These are phyloP conservation scores for Pythium volutum DNA, from an alignment of 352 stramenopile species.

Conservation along the genomic window DNA sequence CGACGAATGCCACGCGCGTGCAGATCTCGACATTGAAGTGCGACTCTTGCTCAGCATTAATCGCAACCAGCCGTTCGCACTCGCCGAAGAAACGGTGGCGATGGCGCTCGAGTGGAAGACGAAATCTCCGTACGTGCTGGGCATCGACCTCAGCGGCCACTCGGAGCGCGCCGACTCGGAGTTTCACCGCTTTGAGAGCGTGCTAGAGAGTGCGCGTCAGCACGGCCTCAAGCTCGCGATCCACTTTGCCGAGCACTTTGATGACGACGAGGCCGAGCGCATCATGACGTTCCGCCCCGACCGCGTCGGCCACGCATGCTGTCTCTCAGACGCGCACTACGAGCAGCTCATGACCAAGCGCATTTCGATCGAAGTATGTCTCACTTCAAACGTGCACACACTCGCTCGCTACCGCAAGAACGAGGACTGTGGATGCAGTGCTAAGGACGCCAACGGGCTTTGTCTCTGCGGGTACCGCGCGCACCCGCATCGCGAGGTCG, in stretches of 20 bases:
- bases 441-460: slow-evolving; percentile 43
- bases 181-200: slow-evolving; percentile 80
- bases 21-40: slow-evolving; percentile 65
- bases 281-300: slow-evolving; percentile 90
- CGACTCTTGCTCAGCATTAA: slow-evolving; percentile 82
- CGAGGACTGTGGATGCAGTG: slow-evolving; percentile 31
- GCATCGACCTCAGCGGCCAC: slow-evolving; percentile 86
- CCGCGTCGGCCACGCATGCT: slow-evolving; percentile 90
- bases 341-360: slow-evolving; percentile 51
- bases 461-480: slow-evolving; percentile 65
- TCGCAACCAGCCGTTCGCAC: slow-evolving; percentile 54
- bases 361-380: slow-evolving; percentile 92
- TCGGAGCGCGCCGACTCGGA: slow-evolving; percentile 72
- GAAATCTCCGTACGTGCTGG: slow-evolving; percentile 61
- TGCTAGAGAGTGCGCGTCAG: slow-evolving; percentile 65
- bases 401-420: slow-evolving; percentile 70
- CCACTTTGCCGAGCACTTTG: slow-evolving; percentile 92
- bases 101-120: slow-evolving; percentile 54
- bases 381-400: slow-evolving; percentile 94
- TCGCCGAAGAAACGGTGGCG: slow-evolving; percentile 64
- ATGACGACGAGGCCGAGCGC: slow-evolving; percentile 67
- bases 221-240: slow-evolving; percentile 85
- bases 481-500: slow-evolving; percentile 77
- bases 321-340: slow-evolving; percentile 71
- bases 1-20: slow-evolving; percentile 52